Conservation (phyloP, 257 asterid species). For the Leonotis leonurus region DNA sequence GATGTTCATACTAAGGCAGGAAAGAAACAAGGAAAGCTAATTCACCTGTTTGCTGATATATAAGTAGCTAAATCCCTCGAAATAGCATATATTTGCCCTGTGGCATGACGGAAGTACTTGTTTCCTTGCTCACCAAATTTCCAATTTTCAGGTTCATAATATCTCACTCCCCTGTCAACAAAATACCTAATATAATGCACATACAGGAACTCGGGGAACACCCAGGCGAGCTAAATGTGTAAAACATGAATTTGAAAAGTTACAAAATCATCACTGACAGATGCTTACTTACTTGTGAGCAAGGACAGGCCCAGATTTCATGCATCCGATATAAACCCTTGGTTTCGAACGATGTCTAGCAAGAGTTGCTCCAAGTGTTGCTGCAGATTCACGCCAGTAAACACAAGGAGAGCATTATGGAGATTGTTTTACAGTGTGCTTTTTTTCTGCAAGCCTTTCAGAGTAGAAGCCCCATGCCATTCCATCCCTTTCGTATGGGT, state of each 20-base stretch:
- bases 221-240: background rate
- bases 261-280: background rate
- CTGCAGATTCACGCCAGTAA: slow-evolving; percentile 21
- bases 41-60: slow-evolving; percentile 37
- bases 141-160: slow-evolving; percentile 47
- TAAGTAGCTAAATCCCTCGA: slow-evolving; percentile 40
- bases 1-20: background rate
- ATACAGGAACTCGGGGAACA: no score
- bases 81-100: slow-evolving; percentile 47
- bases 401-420: background rate
- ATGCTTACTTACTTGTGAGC: slow-evolving; percentile 36
- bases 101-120: slow-evolving; percentile 46
- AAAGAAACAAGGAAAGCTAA: background rate
- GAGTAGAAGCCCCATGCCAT: background rate
- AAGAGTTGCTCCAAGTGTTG: slow-evolving; percentile 32
- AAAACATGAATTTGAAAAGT: background rate
- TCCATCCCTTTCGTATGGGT: background rate
- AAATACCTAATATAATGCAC: background rate
- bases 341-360: slow-evolving; percentile 34
- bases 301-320: slow-evolving; percentile 47
- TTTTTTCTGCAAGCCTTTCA: background rate
- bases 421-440: background rate
- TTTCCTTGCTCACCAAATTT: slow-evolving; percentile 45
- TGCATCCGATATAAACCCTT: slow-evolving; percentile 44
- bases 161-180: slow-evolving; percentile 42